Evolutionary conservation across 257 asterid genomes (phyloP).

Genomic region (Salvia miltiorrhiza): DNA sequence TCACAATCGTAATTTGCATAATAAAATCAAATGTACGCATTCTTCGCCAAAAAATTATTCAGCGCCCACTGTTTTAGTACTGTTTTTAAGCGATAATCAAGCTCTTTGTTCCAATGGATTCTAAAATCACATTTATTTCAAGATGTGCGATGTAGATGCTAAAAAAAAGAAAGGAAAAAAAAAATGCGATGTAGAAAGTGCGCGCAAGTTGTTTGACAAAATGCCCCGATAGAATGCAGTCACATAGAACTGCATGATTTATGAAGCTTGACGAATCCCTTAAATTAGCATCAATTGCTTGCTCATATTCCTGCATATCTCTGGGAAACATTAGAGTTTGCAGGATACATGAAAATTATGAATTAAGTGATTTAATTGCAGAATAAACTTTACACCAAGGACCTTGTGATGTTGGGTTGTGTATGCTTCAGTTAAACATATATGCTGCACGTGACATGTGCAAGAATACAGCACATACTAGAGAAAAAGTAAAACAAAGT

Average conservation of each 20-base stretch:
- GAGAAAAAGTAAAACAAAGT: conserved; percentile 40
- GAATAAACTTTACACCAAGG: conserved; percentile 30
- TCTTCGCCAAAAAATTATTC: conserved; percentile 12
- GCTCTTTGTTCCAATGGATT: conserved; percentile 38
- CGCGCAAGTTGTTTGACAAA: conserved; percentile 60
- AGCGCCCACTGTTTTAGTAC: conserved; percentile 12
- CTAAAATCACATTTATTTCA: conserved; percentile 41
- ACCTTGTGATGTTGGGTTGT: conserved; percentile 46
- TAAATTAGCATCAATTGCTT: conserved; percentile 36
- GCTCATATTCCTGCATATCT: conserved; percentile 49
- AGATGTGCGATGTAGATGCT: too few relatives aligned
- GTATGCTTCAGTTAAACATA: conserved; percentile 54
- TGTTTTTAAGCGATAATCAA: conserved; percentile 24
- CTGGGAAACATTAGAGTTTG: conserved; percentile 59
- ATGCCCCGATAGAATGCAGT: conserved; percentile 64
- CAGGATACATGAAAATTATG: conserved; percentile 51
- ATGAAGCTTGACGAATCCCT: conserved; percentile 58
- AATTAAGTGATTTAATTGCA: conserved; percentile 39
- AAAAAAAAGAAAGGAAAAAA: too few relatives aligned
- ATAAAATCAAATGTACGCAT: conserved; percentile 18
- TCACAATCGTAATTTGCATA: too few relatives aligned
- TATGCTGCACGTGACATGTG: conserved; percentile 67
- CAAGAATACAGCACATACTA: conserved; percentile 51
- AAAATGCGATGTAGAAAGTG: conserved; percentile 37
- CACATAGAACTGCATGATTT: conserved; percentile 79